Base-by-base conservation (phyloP, 768 basidiomycete species). In the Russula olivacea region DNA sequence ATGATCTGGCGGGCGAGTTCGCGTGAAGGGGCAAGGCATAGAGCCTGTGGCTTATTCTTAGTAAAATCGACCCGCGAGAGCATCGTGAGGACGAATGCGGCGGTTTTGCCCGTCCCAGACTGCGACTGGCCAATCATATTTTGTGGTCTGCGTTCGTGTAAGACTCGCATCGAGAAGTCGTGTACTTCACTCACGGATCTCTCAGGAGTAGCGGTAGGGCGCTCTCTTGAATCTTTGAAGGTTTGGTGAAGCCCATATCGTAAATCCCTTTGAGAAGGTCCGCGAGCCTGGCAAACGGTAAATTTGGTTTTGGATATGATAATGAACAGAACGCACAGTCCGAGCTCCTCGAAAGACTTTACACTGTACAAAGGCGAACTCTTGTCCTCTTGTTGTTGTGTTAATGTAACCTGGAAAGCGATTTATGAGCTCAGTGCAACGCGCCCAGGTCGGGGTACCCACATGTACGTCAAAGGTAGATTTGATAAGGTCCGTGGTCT, bases 51-150 rank as follows among this genome's bases (percentile, higher is more conserved):
- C 66, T 88, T 87, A 67, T 89, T 83, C 50, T 86, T 77, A 23
- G 83, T 79, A 69, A 88, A 95, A 75, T 98, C 93, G 52, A 98
- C 82, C 45, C 96, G 86, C 72, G 90, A 94, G 17, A 98, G 82
- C 95, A 99, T 98, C 12, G 96, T 95, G 54, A 99, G 80, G 14
- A 94, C 92, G 73, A 99, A 99, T 11, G 97, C 97, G 4, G 97
- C 97, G 2, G 97, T 98, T 78, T 99, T 99, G 54, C 97, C 97
- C 10, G 97, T 99, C 43, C 97, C 97, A 38, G 97, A 98, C 71
- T 99, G 97, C 56, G 95, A 98, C 77, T 99, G 97, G 19, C 94
- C 97, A 72, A 98, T 98, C 89, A 98, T 95, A 76, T 98, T 98
- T 57, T 87, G 88, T 12, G 96, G 89, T n/a, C 96, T 99, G 71